Base-by-base conservation (phyloP, 2,329 filamentous ascomycete genomes). In the Aureobasidium melanogenum region DNA sequence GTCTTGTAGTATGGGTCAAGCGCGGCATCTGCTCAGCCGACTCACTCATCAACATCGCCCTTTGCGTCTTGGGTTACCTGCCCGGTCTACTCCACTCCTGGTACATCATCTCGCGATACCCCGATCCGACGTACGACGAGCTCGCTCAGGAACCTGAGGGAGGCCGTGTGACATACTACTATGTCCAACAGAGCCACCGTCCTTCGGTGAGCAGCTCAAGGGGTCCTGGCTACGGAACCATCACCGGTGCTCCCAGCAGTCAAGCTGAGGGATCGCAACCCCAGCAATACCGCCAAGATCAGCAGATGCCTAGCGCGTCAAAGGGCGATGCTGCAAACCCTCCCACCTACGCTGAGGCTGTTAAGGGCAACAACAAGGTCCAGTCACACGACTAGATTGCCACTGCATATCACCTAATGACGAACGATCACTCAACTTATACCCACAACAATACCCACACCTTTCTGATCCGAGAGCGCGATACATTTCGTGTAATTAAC, bases 21-120 rank as follows among this genome's bases (percentile, higher is more conserved):
- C 81, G 88, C 70, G 94, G 94, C 66, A 81, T 99, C 77, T 99
- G 94, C 81, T 89, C 87, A 64, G 91, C 87, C 62, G 94, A 97
- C 77, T 93, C 89, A 9, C 71, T 97, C 69, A 96, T 99, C 80
- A 99, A 99, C 79, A 87, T 97, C 74, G 87, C 92, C 50, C 90
- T 97, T 69, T 94, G 88, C 72, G 74, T 71, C 64, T 73, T 76
- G 62, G 74, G 71, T 65, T 72, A 76, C 69, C 75, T 97, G 63
- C 93, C 93, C 22, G 93, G 93, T 64, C 87, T 97, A 54, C 79
- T 99, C 2, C 94, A 99, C 78, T 85, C 92, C 65, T 97, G 94
- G 93, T 99, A 97, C 82, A 96, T 97, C 75, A 97, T 99, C 76
- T 84, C 89, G 69, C 88, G 89, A 72, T 89, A 88, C 74, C 94